A percentile compares a stretch with the other conserved stretches of the same genome.
Conservation (phyloP, 805 yeast species). For the Isabelozyma heimii region DNA sequence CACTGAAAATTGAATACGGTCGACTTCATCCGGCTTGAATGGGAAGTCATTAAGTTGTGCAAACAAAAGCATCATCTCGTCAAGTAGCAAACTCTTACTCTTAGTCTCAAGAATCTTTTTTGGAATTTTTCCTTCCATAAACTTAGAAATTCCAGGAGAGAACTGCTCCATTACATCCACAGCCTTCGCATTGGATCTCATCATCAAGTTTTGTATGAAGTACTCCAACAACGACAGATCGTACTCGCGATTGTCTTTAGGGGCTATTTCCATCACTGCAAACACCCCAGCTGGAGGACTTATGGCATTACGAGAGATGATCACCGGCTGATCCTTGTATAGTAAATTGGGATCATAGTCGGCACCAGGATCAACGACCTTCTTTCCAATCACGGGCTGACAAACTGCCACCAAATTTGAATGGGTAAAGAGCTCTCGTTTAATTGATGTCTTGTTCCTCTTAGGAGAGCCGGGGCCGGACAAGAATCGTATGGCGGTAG, state of each 20-base stretch:
- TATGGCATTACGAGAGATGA: slow-evolving; percentile 23
- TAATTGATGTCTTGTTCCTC: slow-evolving; percentile 63
- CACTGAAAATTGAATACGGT: background rate
- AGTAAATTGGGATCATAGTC: slow-evolving; percentile 36
- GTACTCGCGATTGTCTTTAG: slow-evolving; percentile 25
- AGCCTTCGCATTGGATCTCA: slow-evolving; percentile 44
- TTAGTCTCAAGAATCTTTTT: slow-evolving; percentile 39
- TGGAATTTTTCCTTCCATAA: slow-evolving; percentile 30
- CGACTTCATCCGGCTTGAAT: slow-evolving; percentile 58
- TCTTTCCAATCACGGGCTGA: slow-evolving; percentile 3
- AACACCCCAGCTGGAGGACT: slow-evolving; percentile 35
- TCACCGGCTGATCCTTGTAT: slow-evolving; percentile 35
- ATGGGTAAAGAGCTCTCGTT: slow-evolving; percentile 63
- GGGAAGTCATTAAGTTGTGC: slow-evolving; percentile 73
- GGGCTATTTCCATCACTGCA: slow-evolving; percentile 56
- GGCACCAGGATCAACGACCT: slow-evolving; percentile 15
- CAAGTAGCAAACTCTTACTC: slow-evolving; percentile 48
- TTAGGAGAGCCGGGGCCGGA: slow-evolving; percentile 50
- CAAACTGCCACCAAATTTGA: slow-evolving; percentile 52
- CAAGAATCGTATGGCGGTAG: slow-evolving; percentile 51
- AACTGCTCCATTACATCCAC: slow-evolving; percentile 48
- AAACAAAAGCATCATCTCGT: slow-evolving; percentile 54
- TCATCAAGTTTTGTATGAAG: slow-evolving; percentile 60
- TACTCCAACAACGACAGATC: slow-evolving; percentile 62
- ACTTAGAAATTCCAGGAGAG: slow-evolving; percentile 80